Evolutionary conservation across 2,329 filamentous ascomycete genomes (phyloP), one percentile per base, ranked within the genome.

Genomic region (Peltaster fructicola): DNA sequence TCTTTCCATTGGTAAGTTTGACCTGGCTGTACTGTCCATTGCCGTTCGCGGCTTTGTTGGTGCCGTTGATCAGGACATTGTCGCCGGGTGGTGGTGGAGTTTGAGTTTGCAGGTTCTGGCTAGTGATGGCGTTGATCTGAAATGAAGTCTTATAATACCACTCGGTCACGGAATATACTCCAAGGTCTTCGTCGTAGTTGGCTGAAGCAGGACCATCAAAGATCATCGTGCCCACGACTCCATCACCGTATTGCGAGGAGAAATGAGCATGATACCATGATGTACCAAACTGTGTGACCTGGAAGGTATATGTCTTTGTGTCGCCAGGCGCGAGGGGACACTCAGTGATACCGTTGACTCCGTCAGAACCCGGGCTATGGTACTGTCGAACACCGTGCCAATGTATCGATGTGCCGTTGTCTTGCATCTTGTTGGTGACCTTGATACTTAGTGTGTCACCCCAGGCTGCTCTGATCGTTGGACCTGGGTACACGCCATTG

Each of bases 401-500:
- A 16, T 30, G 27, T 11, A 30, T 26, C 5, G 27, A 30, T 10
- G 65, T 71, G 15, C 66, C 65, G 32, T 73, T 72, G 32, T 53
- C 41, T 6, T 47, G 47, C 44, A 56, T 20, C 17, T 50, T 36
- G 41, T 70, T 73, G 18, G 50, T 62, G 10, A 73, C 57, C 25
- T 62, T 62, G 8, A 69, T 45, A n/a, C 48, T 40, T 4, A 72
- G 50, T 15, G 33, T 50, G 27, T 59, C 53, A 14, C 48, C 56
- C 56, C 57, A 30, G 39, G 49, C 39, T 34, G 50, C 71, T 31
- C 63, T 59, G 27, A 80, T 66, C 8, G 59, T 53, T 2, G 73
- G 73, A 0, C 71, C 75, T 68, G 34, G 66, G 69, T 56, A n/a
- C 20, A 67, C 60, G 5, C 65, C 67, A 39, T 75, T 73, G 41